Evolutionary conservation across 805 yeast genomes (phyloP).

Genomic region (Candida tammaniensis): DNA sequence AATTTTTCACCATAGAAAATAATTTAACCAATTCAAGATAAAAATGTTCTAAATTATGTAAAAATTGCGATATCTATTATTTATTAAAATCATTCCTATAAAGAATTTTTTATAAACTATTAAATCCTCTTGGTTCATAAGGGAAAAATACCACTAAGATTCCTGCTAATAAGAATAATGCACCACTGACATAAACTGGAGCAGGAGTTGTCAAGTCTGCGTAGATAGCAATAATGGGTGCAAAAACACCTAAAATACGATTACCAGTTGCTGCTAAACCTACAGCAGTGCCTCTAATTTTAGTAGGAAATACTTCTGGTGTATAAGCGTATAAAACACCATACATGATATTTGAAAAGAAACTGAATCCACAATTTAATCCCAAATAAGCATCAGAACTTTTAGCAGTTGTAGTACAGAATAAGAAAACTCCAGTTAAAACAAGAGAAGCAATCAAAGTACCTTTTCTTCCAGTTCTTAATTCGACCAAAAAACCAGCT

Average conservation of each 20-base stretch:
- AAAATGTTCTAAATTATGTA: too few species aligned
- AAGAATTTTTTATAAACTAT: too few species aligned
- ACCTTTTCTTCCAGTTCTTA: slow-evolving; percentile 54
- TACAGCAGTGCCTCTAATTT: slow-evolving; percentile 53
- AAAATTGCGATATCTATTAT: too few species aligned
- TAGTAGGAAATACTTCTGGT: slow-evolving; percentile 58
- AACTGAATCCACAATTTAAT: slow-evolving; percentile 47
- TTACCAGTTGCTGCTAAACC: slow-evolving; percentile 56
- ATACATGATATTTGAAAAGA: slow-evolving; percentile 53
- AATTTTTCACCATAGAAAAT: too few species aligned
- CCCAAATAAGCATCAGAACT: slow-evolving; percentile 44
- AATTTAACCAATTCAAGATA: too few species aligned
- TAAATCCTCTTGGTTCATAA: slow-evolving; percentile 26
- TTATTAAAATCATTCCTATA: too few species aligned
- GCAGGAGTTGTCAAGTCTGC: slow-evolving; percentile 54
- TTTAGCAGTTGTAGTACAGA: slow-evolving; percentile 62
- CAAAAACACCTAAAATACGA: slow-evolving; percentile 53
- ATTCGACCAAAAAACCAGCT: slow-evolving; percentile 31
- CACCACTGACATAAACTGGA: slow-evolving; percentile 63
- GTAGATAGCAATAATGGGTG: slow-evolving; percentile 55
- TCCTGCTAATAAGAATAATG: slow-evolving; percentile 47
- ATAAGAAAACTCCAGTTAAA: slow-evolving; percentile 54
- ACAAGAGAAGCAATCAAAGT: slow-evolving; percentile 52
- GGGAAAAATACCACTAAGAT: slow-evolving; percentile 27
- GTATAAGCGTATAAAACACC: slow-evolving; percentile 64